Conservation (phyloP, 176 grass and related monocot species). For the Oryza meridionalis region DNA sequence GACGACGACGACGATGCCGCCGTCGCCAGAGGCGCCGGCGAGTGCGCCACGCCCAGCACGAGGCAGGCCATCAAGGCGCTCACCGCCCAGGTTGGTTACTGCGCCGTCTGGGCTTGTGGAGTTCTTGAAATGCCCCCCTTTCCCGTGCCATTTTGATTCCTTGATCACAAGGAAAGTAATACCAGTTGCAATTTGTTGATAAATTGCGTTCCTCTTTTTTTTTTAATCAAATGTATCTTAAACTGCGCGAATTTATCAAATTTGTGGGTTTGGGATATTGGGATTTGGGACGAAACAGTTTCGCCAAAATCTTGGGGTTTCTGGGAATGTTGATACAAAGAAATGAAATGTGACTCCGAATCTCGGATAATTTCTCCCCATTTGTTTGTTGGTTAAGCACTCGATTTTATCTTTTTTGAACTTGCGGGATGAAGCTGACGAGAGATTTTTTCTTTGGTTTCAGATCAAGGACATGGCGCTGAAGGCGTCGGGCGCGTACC, state of each 20-base stretch:
- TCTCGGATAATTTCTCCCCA: not conserved
- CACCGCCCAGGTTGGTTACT: conserved; percentile 62
- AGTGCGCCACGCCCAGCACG: conserved; percentile 56
- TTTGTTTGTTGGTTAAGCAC: not conserved
- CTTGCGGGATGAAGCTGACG: not conserved
- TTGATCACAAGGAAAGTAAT: not conserved
- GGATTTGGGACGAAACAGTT: conserved; percentile 2
- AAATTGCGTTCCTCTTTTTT: not conserved
- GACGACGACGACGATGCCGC: conserved; percentile 49
- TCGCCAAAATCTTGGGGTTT: conserved; percentile 8
- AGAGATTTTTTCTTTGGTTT: conserved; percentile 32
- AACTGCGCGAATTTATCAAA: not conserved
- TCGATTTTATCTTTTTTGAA: too few species aligned
- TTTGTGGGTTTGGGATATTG: not conserved
- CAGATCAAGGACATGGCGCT: conserved; percentile 89
- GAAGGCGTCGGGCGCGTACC: conserved; percentile 78
- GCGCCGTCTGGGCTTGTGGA: not conserved
- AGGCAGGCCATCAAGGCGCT: conserved; percentile 70
- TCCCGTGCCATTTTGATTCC: not conserved
- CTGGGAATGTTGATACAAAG: not conserved
- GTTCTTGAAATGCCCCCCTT: conserved; percentile 1
- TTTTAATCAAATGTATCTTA: conserved; percentile 36
- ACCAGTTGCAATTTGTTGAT: not conserved
- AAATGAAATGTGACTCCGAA: not conserved
- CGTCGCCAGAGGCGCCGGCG: conserved; percentile 17